A percentile compares a stretch with the other conserved stretches of the same genome.
Conservation (phyloP, 225 moss, liverwort and hornwort genomes). For the Ulota crispa region DNA sequence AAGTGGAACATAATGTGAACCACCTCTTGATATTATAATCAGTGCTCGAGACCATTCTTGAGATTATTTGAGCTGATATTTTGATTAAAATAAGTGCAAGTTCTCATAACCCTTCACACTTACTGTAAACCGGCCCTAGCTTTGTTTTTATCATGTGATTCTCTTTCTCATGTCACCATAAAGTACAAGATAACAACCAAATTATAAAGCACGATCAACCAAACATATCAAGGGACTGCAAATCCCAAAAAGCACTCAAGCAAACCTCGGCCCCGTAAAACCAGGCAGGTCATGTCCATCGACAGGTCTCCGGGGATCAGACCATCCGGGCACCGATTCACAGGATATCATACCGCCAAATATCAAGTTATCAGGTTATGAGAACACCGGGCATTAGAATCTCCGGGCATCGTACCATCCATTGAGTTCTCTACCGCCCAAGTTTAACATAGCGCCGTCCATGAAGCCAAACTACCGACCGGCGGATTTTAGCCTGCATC, state of each 20-base stretch:
- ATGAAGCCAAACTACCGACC: neutral
- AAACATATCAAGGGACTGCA: neutral
- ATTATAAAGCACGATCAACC: neutral
- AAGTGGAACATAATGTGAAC: no score
- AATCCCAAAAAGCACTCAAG: neutral
- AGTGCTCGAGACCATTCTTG: no score
- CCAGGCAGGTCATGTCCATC: neutral
- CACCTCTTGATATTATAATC: no score
- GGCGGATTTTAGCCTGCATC: accelerated
- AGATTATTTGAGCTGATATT: no score
- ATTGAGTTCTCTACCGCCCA: no score
- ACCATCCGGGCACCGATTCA: neutral
- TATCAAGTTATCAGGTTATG: neutral
- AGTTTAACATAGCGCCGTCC: neutral
- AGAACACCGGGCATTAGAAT: neutral
- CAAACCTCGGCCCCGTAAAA: neutral
- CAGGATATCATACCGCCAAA: neutral
- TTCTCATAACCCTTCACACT: no score
- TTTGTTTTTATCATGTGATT: neutral
- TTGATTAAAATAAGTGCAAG: no score
- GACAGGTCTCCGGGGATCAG: neutral
- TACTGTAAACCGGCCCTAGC: no score
- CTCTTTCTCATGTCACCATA: neutral
- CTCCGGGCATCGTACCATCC: no score
- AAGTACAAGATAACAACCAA: neutral